phyloP scores from a whole-genome alignment of 106 monocot genomes.

The Dendrobium chrysotoxum region DNA sequence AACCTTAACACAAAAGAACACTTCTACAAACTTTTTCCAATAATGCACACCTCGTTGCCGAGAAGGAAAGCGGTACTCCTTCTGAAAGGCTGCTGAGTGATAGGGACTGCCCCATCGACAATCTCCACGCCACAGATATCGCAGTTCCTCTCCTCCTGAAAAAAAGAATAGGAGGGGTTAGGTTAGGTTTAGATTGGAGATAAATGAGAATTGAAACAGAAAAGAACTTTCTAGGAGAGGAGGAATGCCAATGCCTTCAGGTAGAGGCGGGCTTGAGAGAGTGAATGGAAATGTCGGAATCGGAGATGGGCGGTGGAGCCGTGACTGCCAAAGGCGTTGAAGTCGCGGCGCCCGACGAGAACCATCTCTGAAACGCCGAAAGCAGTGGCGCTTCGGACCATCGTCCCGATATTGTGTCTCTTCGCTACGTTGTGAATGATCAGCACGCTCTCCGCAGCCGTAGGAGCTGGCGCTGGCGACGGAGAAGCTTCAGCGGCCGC shows the following conservation, averaged over 20 bases:
- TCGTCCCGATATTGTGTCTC: conserved; percentile 93
- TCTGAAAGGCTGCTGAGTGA: conserved; percentile 60
- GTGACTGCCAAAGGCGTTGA: conserved; percentile 96
- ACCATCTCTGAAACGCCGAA: conserved; percentile 90
- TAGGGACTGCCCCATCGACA: conserved; percentile 48
- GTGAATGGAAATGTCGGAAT: conserved; percentile 80
- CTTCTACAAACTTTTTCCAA: no score
- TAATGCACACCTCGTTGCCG: conserved; percentile 72
- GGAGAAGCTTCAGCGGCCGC: neutral
- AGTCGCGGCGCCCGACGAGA: conserved; percentile 91
- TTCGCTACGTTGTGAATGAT: conserved; percentile 98
- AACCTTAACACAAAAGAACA: neutral
- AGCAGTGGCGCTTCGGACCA: conserved; percentile 86
- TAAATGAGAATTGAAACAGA: neutral
- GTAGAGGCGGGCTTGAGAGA: conserved; percentile 50
- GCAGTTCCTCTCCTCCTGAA: conserved; percentile 54
- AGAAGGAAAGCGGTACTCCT: conserved; percentile 91
- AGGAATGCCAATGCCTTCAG: conserved; percentile 35
- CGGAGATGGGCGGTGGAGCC: conserved; percentile 77
- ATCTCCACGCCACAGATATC: conserved; percentile 98
- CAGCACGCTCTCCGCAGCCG: conserved; percentile 46
- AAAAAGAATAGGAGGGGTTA: neutral
- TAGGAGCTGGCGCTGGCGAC: conserved; percentile 1
- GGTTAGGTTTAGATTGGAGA: neutral
- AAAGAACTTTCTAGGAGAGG: neutral